phyloP scores from a whole-genome alignment of 129 eudicot genomes.

The Solidago caesia region DNA sequence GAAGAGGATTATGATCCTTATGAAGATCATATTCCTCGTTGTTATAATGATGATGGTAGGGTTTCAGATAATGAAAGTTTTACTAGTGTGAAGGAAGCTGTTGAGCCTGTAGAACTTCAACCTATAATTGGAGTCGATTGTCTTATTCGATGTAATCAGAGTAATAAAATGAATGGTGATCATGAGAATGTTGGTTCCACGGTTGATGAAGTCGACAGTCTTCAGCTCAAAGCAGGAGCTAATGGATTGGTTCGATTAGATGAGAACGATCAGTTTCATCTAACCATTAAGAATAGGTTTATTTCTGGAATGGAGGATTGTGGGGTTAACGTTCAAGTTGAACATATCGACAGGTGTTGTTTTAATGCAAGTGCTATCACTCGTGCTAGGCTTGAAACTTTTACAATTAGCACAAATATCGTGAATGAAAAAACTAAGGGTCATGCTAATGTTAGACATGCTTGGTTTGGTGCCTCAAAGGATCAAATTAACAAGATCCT shows the following conservation, averaged over 20 bases:
- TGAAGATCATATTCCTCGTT: neutral
- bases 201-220: neutral
- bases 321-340: slow-evolving; percentile 29
- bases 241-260: slow-evolving; percentile 29
- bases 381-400: slow-evolving; percentile 12
- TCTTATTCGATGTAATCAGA: neutral
- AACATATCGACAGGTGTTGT: slow-evolving; percentile 33
- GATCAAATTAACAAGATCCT: slow-evolving; percentile 47
- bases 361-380: neutral
- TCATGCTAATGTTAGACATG: slow-evolving; percentile 52
- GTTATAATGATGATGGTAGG: too few species aligned
- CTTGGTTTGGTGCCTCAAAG: slow-evolving; percentile 68
- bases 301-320: slow-evolving; percentile 28
- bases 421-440: slow-evolving; percentile 35
- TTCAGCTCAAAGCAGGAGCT: neutral
- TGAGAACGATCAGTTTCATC: slow-evolving; percentile 23
- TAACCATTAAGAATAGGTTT: slow-evolving; percentile 31
- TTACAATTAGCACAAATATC: slow-evolving; percentile 26
- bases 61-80: slow-evolving; percentile 9
- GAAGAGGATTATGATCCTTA: neutral
- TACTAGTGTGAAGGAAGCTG: neutral
- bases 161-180: neutral
- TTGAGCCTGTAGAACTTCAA: neutral
- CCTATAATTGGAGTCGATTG: slow-evolving; percentile 9
- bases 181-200: neutral